Conservation (phyloP, 805 yeast species). For the Suhomyces xylopsoci region DNA sequence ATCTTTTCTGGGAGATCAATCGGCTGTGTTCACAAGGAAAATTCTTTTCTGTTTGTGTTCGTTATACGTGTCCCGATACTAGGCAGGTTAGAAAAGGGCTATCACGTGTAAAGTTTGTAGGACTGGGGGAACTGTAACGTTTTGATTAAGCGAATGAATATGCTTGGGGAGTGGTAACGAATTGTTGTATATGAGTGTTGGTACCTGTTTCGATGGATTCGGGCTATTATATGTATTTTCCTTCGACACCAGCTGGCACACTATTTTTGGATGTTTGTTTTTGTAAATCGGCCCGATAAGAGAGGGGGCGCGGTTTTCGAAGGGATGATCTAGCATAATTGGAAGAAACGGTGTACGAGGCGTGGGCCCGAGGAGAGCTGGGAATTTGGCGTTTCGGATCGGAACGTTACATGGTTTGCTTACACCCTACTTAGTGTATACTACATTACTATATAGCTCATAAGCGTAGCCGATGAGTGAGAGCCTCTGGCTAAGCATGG, state of each 20-base stretch:
- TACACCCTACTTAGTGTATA: not conserved
- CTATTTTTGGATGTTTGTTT: constrained; percentile 6
- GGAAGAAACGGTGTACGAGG: not conserved
- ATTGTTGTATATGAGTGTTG: not conserved
- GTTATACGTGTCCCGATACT: not conserved
- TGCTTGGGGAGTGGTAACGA: not conserved
- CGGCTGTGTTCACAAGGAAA: not conserved
- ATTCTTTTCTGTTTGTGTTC: not conserved
- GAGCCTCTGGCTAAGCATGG: not conserved
- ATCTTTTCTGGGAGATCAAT: not conserved
- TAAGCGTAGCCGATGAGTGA: not conserved
- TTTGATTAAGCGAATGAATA: not conserved
- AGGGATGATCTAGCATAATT: not conserved
- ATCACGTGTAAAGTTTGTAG: constrained; percentile 6
- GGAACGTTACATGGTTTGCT: not conserved
- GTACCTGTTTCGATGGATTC: not conserved
- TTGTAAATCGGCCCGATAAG: constrained; percentile 1
- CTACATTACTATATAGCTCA: not conserved
- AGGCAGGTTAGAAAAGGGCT: not conserved
- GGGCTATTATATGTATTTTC: not conserved
- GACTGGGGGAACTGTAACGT: not conserved
- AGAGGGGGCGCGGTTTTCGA: constrained; percentile 1
- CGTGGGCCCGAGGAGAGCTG: not conserved
- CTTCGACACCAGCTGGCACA: not conserved
- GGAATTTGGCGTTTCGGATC: not conserved